These are phyloP conservation scores for Coriaria nepalensis DNA, from an alignment of 306 rosid genomes.

Conservation along the genomic window DNA sequence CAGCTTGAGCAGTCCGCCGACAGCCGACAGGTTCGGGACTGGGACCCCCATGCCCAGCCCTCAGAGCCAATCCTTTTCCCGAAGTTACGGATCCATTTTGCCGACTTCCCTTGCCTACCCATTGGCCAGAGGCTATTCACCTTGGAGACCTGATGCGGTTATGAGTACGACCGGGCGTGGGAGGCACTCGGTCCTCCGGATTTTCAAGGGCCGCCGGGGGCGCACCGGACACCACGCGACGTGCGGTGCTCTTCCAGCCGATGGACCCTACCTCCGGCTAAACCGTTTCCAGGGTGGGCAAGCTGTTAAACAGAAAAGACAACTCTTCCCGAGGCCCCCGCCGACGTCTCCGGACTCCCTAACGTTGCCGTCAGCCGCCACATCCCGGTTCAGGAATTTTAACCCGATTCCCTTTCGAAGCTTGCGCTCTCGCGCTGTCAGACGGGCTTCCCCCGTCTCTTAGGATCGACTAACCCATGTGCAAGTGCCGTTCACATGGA, in stretches of 20 bases:
- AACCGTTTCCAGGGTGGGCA: background rate
- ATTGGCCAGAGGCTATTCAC: background rate
- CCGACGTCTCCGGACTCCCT: background rate
- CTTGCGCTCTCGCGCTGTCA: background rate
- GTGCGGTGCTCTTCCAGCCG: background rate
- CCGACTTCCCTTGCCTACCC: constrained; percentile 4
- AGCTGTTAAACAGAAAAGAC: background rate
- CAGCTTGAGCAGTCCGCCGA: constrained; percentile 10
- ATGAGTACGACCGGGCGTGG: background rate
- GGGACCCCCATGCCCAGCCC: constrained; percentile 8
- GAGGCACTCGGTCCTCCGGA: too few relatives aligned
- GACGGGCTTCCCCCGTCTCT: background rate
- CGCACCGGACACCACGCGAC: background rate
- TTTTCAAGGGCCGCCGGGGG: too few relatives aligned
- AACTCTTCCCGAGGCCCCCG: constrained; percentile 1
- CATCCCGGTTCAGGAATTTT: background rate
- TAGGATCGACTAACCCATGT: background rate
- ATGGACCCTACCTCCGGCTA: constrained; percentile 2
- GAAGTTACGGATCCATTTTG: background rate
- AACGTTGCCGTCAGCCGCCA: background rate
- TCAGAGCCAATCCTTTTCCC: constrained; percentile 1
- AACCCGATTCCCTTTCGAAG: background rate
- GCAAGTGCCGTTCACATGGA: background rate
- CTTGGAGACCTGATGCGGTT: constrained; percentile 1
- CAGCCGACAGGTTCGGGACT: background rate